phyloP scores from a whole-genome alignment of 2,329 filamentous ascomycete species.

The Colletotrichum eleusines region DNA sequence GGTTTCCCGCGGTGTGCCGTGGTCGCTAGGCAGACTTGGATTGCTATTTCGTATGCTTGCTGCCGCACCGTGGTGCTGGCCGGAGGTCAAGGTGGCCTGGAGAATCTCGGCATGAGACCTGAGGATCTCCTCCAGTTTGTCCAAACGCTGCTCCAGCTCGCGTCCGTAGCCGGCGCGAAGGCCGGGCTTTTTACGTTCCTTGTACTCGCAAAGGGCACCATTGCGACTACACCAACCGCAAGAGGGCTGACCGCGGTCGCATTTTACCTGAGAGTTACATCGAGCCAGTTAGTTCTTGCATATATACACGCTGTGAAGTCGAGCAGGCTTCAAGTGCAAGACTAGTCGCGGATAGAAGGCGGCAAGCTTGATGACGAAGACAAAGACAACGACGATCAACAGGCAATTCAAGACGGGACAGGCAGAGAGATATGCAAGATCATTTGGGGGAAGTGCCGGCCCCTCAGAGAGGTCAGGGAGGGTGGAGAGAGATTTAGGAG shows the following conservation, averaged over 20 bases:
- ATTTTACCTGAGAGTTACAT: constrained; percentile 68
- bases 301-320: neutral
- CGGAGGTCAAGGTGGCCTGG: constrained; percentile 63
- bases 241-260: constrained; percentile 80
- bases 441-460: neutral
- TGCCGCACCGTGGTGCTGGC: constrained; percentile 52
- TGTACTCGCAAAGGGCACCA: constrained; percentile 73
- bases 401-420: neutral
- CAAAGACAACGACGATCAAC: neutral
- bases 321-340: neutral
- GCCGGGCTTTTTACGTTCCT: constrained; percentile 76
- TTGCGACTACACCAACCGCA: constrained; percentile 77
- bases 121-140: constrained; percentile 76
- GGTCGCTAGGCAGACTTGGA: constrained; percentile 65
- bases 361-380: constrained; percentile 1
- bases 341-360: neutral
- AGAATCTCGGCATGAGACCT: constrained; percentile 75
- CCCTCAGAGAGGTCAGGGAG: neutral
- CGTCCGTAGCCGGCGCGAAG: constrained; percentile 77
- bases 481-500: neutral
- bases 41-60: constrained; percentile 63
- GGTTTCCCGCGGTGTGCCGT: constrained; percentile 66
- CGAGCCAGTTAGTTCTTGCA: constrained; percentile 26
- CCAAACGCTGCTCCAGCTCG: constrained; percentile 78
- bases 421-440: neutral